phyloP scores from a whole-genome alignment of 345 rosid species.

The Eucalyptus globulus region DNA sequence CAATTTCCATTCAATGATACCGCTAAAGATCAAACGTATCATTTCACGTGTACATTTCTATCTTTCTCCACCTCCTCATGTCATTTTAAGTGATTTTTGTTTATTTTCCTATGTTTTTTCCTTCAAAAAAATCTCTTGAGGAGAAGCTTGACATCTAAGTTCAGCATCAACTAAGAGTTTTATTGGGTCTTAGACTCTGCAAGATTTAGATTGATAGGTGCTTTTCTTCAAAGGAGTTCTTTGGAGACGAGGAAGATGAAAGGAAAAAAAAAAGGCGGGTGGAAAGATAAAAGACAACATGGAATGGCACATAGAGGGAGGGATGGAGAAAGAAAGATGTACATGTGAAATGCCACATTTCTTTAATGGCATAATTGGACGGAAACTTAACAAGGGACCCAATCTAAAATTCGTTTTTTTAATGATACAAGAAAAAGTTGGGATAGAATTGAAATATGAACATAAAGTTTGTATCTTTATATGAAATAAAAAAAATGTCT shows the following conservation, averaged over 20 bases:
- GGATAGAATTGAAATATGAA: not conserved
- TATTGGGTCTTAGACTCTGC: not conserved
- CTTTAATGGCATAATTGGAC: not conserved
- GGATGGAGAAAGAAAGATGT: not conserved
- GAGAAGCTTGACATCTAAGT: not conserved
- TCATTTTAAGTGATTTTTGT: not conserved
- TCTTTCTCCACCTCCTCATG: not conserved
- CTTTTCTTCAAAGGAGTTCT: not conserved
- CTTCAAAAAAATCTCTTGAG: not conserved
- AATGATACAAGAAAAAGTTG: not conserved
- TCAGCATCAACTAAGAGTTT: not conserved
- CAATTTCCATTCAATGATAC: not conserved
- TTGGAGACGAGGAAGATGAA: not conserved
- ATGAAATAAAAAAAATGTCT: not conserved
- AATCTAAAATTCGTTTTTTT: not conserved
- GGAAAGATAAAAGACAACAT: not conserved
- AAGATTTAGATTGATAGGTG: not conserved
- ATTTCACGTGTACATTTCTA: not conserved
- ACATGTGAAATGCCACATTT: not conserved
- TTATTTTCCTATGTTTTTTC: not conserved
- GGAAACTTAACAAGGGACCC: not conserved
- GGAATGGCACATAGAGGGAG: not conserved
- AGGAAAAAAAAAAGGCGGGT: not conserved
- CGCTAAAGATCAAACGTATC: accelerated
- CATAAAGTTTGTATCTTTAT: not conserved